Conservation (phyloP, 1,284 basidiomycete genomes). For the Omphalotus olearius region DNA sequence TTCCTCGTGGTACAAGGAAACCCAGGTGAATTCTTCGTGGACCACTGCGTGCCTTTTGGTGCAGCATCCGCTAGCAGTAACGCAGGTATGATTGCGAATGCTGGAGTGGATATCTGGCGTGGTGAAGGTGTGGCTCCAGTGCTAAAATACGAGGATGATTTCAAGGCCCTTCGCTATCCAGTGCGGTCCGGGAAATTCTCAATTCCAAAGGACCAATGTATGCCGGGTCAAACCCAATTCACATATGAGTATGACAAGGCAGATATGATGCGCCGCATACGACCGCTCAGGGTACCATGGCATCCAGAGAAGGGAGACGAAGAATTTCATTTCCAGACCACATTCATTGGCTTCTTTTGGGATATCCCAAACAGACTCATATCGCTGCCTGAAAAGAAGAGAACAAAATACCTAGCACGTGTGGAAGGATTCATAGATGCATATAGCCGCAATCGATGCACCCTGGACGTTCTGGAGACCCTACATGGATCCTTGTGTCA, state of each 20-base stretch:
- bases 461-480: conserved; percentile 3
- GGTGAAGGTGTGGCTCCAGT: conserved; percentile 17
- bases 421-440: conserved; percentile 8
- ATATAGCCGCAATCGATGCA: background rate
- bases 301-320: conserved; percentile 15
- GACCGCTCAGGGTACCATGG: conserved; percentile 5
- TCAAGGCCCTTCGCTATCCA: conserved; percentile 12
- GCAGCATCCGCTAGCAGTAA: conserved; percentile 22
- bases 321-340: conserved; percentile 4
- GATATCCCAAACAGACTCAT: conserved; percentile 12
- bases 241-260: conserved; percentile 4
- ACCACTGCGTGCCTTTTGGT: conserved; percentile 26
- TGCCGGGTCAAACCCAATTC: too few relatives aligned
- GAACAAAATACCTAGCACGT: conserved; percentile 16
- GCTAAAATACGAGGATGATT: conserved; percentile 28
- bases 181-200: too few relatives aligned
- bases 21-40: conserved; percentile 20
- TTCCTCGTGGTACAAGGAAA: conserved; percentile 20
- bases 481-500: conserved; percentile 18
- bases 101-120: conserved; percentile 24
- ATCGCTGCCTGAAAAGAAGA: conserved; percentile 15
- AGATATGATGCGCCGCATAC: background rate
- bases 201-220: too few relatives aligned
- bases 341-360: conserved; percentile 19
- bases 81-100: conserved; percentile 28